Percentiles rank a stretch among this genome's conserved stretches.
Conservation (phyloP, 2,329 filamentous ascomycete genomes). For the Cladosporium oxysporum region DNA sequence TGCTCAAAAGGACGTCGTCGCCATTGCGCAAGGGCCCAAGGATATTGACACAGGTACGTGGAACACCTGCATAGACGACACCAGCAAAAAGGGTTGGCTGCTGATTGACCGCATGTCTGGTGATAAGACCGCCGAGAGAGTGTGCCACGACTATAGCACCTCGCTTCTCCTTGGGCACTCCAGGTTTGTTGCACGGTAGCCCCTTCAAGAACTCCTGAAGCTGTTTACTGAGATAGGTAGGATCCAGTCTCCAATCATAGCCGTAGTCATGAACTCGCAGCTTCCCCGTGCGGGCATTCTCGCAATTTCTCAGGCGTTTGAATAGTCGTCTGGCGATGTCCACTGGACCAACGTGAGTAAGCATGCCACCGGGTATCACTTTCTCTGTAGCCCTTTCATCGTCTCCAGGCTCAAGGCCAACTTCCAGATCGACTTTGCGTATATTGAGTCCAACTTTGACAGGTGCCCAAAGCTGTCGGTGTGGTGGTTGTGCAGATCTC, state of each 20-base stretch:
- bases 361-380: slow-evolving; percentile 84
- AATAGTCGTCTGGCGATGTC: slow-evolving; percentile 84
- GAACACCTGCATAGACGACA: slow-evolving; percentile 81
- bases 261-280: slow-evolving; percentile 86
- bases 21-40: slow-evolving; percentile 86
- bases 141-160: slow-evolving; percentile 85
- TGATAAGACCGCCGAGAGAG: slow-evolving; percentile 83
- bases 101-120: slow-evolving; percentile 82
- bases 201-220: slow-evolving; percentile 72
- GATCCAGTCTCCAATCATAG: slow-evolving; percentile 92
- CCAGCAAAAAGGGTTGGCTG: slow-evolving; percentile 82
- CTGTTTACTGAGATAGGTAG: slow-evolving; percentile 69
- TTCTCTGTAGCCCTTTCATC: slow-evolving; percentile 79
- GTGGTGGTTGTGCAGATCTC: slow-evolving; percentile 75
- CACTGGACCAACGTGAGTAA: slow-evolving; percentile 88
- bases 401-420: slow-evolving; percentile 75
- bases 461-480: slow-evolving; percentile 90
- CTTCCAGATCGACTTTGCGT: slow-evolving; percentile 86
- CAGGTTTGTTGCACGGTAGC: slow-evolving; percentile 71
- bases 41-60: slow-evolving; percentile 86
- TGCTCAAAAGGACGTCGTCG: slow-evolving; percentile 88
- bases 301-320: slow-evolving; percentile 71
- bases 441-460: slow-evolving; percentile 91
- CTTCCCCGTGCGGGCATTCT: slow-evolving; percentile 70
- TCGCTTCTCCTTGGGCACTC: slow-evolving; percentile 52